These are phyloP conservation scores for Penicillium maclennaniae DNA, from an alignment of 495 filamentous ascomycete species.

Conservation along the genomic window DNA sequence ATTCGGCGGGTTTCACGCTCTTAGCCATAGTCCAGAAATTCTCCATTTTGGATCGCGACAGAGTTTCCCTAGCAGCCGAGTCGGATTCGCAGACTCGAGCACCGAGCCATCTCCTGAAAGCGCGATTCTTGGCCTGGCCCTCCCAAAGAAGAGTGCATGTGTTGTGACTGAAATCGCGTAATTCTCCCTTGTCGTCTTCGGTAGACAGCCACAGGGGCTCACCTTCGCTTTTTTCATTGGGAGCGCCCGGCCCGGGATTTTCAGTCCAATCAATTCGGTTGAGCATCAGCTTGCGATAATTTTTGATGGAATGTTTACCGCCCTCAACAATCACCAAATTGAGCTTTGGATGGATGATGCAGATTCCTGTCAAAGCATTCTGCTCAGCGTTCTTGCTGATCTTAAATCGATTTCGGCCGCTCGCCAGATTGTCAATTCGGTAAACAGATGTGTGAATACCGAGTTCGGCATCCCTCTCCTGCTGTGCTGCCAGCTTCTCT, in stretches of 20 bases:
- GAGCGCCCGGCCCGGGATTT: constrained; percentile 64
- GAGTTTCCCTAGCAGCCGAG: constrained; percentile 73
- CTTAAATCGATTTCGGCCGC: constrained; percentile 89
- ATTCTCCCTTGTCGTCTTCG: constrained; percentile 71
- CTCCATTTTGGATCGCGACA: constrained; percentile 82
- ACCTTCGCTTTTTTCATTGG: constrained; percentile 57
- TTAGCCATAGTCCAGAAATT: constrained; percentile 96
- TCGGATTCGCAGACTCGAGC: constrained; percentile 85
- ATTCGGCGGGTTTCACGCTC: constrained; percentile 48
- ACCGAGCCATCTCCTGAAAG: constrained; percentile 78
- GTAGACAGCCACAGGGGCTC: constrained; percentile 68
- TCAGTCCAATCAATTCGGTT: constrained; percentile 94
- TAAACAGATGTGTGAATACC: constrained; percentile 83
- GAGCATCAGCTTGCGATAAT: constrained; percentile 87
- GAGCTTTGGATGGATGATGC: constrained; percentile 83
- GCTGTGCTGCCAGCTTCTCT: constrained; percentile 79
- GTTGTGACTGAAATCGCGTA: constrained; percentile 77
- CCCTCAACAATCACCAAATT: constrained; percentile 90
- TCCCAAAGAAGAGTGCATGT: constrained; percentile 81
- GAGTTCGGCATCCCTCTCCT: constrained; percentile 81
- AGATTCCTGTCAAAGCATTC: constrained; percentile 76
- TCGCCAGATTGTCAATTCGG: constrained; percentile 80
- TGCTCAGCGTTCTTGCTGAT: constrained; percentile 89
- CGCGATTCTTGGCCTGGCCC: constrained; percentile 71
- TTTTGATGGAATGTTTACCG: constrained; percentile 70